A percentile compares a stretch with the other conserved stretches of the same genome.
Conservation (phyloP, 208 protist species). For the Naegleria fowleri region DNA sequence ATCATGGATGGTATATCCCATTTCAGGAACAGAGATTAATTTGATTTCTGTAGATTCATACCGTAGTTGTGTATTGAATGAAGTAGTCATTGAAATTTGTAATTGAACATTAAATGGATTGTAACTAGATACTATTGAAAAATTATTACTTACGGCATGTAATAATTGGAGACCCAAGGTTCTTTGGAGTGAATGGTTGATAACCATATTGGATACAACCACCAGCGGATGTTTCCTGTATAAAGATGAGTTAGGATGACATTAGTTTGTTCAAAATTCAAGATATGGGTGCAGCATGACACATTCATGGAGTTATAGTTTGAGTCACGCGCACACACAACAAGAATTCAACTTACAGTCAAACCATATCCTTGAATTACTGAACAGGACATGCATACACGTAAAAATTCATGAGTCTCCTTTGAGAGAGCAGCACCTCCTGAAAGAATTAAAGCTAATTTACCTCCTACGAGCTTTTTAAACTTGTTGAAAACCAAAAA, state of each 20-base stretch:
- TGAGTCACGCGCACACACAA: too few species aligned
- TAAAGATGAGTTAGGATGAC: too few species aligned
- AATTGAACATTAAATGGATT: too few species aligned
- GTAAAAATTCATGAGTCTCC: slow-evolving; percentile 35
- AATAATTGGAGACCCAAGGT: neutral
- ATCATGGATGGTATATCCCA: slow-evolving; percentile 54
- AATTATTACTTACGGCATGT: neutral
- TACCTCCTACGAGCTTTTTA: slow-evolving; percentile 26
- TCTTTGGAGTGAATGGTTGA: neutral
- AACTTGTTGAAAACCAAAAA: slow-evolving; percentile 38
- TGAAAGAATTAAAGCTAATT: slow-evolving; percentile 25
- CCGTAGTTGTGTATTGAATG: slow-evolving; percentile 30
- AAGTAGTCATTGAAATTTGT: too few species aligned
- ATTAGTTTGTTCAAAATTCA: too few species aligned
- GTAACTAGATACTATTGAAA: too few species aligned
- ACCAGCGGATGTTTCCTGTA: neutral
- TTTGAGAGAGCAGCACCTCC: slow-evolving; percentile 36
- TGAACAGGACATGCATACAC: slow-evolving; percentile 17
- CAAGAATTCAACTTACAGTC: neutral
- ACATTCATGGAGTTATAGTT: too few species aligned
- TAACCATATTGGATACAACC: neutral
- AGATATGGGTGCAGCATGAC: too few species aligned
- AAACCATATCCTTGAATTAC: slow-evolving; percentile 22
- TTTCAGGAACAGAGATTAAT: slow-evolving; percentile 62
- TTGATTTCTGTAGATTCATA: slow-evolving; percentile 59